Conservation (phyloP, 805 yeast species). For the Wickerhamiella vanderwaltii region DNA sequence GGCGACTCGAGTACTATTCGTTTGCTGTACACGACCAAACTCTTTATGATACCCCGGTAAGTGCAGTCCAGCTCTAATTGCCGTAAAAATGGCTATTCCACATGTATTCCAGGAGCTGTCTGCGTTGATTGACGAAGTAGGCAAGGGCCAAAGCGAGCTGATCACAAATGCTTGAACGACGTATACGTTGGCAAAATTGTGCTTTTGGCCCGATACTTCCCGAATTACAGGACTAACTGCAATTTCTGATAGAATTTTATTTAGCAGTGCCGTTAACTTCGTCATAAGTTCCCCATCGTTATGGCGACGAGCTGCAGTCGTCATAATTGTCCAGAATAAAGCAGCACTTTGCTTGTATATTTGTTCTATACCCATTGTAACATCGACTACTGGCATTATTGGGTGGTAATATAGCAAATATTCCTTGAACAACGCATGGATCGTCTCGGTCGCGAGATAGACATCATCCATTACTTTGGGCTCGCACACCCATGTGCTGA, state of each 20-base stretch:
- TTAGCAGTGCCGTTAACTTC: slow-evolving; percentile 54
- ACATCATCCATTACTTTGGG: slow-evolving; percentile 66
- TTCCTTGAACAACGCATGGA: slow-evolving; percentile 51
- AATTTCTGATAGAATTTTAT: slow-evolving; percentile 70
- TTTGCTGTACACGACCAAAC: slow-evolving; percentile 32
- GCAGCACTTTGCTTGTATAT: slow-evolving; percentile 74
- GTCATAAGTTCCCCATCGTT: slow-evolving; percentile 38
- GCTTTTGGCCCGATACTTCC: slow-evolving; percentile 43
- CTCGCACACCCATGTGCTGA: slow-evolving; percentile 33
- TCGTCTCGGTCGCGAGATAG: slow-evolving; percentile 46
- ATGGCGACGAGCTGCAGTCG: slow-evolving; percentile 65
- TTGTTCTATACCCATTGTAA: slow-evolving; percentile 67
- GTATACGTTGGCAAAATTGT: slow-evolving; percentile 82
- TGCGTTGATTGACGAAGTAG: slow-evolving; percentile 86
- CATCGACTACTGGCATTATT: slow-evolving; percentile 76
- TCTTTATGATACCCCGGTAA: slow-evolving; percentile 52
- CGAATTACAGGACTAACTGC: slow-evolving; percentile 84
- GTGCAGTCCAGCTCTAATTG: slow-evolving; percentile 82
- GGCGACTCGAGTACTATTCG: slow-evolving; percentile 12
- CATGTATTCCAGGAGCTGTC: slow-evolving; percentile 94
- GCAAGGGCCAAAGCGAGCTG: slow-evolving; percentile 91
- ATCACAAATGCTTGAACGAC: slow-evolving; percentile 87
- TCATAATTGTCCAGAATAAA: slow-evolving; percentile 85
- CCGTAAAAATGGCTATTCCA: slow-evolving; percentile 87
- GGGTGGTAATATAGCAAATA: slow-evolving; percentile 72